Evolutionary conservation across 805 yeast species (phyloP), one percentile per base, ranked within the genome.

Genomic region (Candida oleophila): DNA sequence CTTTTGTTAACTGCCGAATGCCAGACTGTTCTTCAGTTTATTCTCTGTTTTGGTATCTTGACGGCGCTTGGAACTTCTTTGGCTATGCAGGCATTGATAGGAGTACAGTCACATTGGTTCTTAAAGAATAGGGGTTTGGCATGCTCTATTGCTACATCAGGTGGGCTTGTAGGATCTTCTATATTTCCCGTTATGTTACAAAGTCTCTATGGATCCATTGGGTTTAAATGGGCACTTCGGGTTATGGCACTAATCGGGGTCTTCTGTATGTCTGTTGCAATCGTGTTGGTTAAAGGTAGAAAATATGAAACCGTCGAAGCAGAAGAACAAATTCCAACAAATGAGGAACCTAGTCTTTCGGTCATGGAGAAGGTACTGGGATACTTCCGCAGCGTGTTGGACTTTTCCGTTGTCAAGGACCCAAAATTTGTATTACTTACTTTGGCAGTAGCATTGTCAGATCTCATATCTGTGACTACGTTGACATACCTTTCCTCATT

Each of bases 181-280:
- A 74, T 8, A 4, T 75, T 82, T 64, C 83, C 86, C 2, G 62
- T 80, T 43, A 71, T 80, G 61, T 68, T 82, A 50, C 71, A 80
- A 50, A 65, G 69, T 25, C 57, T 82, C 22, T 82, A 79, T 51
- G 57, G 56, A 1, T 54, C 59, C 14, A 67, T 77, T 20, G 85
- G 85, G 1, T 79, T 76, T 53, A 68, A 65, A 11, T 80, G 84
- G 84, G 74, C 80, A 3, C 65, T 77, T 39, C 65, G 85, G 44
- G 63, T 71, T 14, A 59, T 78, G 41, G 80, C 78, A 0, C 73
- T 80, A 50, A 57, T 78, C 9, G 75, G 77, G 49, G 52, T 73
- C 3, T 68, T 56, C 5, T 70, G 78, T 44, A 51, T 55, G 53
- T 8, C 46, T 21, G 43, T 51, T 30, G 49, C 44, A 45, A 20